Percentiles rank a stretch among this genome's conserved stretches.
phyloP scores from a whole-genome alignment of 371 early-diverging fungal genomes.

The Mucor mucedo region DNA sequence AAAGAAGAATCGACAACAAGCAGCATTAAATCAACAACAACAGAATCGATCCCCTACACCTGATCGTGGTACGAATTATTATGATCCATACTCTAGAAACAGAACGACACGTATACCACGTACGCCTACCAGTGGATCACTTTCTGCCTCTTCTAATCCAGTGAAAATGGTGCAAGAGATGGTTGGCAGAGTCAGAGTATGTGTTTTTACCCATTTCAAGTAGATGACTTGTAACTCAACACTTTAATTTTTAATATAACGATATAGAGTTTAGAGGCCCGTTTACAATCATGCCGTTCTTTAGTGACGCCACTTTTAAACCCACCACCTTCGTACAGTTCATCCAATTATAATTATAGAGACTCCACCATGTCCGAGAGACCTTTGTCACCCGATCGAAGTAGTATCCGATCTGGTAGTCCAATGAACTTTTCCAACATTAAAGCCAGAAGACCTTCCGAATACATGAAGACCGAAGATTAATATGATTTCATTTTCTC shows the following conservation, averaged over 20 bases:
- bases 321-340: conserved; percentile 62
- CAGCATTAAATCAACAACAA: conserved; percentile 17
- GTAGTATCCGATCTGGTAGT: conserved; percentile 39
- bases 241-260: too few species aligned
- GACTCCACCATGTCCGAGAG: conserved; percentile 30
- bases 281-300: conserved; percentile 69
- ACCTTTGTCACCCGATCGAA: conserved; percentile 39
- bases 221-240: not conserved
- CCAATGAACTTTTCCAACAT: conserved; percentile 52
- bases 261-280: conserved; percentile 61
- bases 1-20: conserved; percentile 39
- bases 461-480: conserved; percentile 46
- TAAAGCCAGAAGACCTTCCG: conserved; percentile 52
- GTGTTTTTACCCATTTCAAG: not conserved
- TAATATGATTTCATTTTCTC: conserved; percentile 3
- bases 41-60: conserved; percentile 42
- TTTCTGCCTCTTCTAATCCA: conserved; percentile 55
- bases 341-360: conserved; percentile 35
- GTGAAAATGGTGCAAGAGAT: conserved; percentile 75
- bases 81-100: conserved; percentile 40
- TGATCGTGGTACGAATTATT: conserved; percentile 33
- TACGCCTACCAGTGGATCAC: conserved; percentile 26
- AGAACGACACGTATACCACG: conserved; percentile 43
- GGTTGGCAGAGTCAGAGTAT: conserved; percentile 74
- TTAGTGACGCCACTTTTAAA: conserved; percentile 69